These are phyloP conservation scores for Phytophthora macrochlamydospora DNA, from an alignment of 352 stramenopile genomes.

Conservation along the genomic window DNA sequence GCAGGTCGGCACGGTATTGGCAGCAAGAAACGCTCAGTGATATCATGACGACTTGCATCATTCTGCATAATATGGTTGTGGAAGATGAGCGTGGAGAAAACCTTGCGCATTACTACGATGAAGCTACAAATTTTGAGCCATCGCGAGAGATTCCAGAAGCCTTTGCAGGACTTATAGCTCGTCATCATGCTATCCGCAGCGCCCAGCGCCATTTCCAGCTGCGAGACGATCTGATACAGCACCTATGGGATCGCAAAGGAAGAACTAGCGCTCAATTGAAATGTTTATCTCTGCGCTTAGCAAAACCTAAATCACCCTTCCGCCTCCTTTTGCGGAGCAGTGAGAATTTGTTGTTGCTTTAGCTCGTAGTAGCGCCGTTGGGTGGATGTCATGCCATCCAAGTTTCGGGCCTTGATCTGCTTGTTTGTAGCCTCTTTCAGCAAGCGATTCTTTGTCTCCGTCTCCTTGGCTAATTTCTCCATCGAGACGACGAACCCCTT, in stretches of 20 bases:
- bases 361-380: constrained; percentile 1
- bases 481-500: too few species aligned
- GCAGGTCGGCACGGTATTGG: background rate
- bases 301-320: background rate
- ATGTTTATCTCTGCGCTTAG: background rate
- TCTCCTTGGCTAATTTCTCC: too few species aligned
- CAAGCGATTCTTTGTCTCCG: background rate
- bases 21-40: background rate
- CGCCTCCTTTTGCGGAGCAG: background rate
- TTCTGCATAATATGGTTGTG: background rate
- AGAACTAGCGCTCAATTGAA: background rate
- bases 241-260: background rate
- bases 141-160: background rate
- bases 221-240: background rate
- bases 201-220: background rate
- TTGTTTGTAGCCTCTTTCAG: constrained; percentile 3
- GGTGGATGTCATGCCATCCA: background rate
- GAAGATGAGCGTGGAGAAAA: background rate
- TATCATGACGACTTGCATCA: background rate
- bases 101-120: background rate
- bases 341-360: constrained; percentile 2
- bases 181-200: background rate
- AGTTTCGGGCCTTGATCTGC: constrained; percentile 2
- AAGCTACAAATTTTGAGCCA: background rate
- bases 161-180: background rate